Percentiles rank a stretch among this genome's conserved stretches.
phyloP scores from a whole-genome alignment of 495 filamentous ascomycete species.

The Baudoinia panamericana region DNA sequence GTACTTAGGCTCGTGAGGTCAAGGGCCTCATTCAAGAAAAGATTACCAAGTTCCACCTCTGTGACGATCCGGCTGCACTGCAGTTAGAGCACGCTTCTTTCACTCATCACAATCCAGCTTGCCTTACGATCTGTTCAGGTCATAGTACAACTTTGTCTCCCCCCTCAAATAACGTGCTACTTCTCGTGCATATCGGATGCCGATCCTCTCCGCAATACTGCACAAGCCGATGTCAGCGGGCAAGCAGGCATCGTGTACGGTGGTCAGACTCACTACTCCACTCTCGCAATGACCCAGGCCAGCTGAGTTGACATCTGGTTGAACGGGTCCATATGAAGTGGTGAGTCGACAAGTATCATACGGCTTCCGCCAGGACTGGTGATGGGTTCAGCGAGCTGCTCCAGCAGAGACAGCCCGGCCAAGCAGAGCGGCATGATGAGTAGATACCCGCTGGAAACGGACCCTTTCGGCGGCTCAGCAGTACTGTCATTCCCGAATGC shows the following conservation, averaged over 20 bases:
- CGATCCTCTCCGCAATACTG: constrained; percentile 4
- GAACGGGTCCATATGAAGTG: constrained; percentile 5
- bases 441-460: constrained; percentile 1
- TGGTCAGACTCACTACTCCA: too few relatives aligned
- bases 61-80: too few relatives aligned
- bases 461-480: neutral
- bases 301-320: constrained; percentile 8
- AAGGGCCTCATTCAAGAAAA: too few relatives aligned
- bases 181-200: constrained; percentile 4
- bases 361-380: constrained; percentile 11
- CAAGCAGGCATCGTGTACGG: too few relatives aligned
- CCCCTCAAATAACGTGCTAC: constrained; percentile 6
- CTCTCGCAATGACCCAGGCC: constrained; percentile 10
- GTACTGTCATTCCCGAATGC: constrained; percentile 5
- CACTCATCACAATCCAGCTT: too few relatives aligned
- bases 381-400: constrained; percentile 3
- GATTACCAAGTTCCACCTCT: too few relatives aligned
- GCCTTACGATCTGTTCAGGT: constrained; percentile 14
- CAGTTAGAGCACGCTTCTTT: too few relatives aligned
- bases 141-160: constrained; percentile 2
- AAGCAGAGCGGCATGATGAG: constrained; percentile 5
- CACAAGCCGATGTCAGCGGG: too few relatives aligned
- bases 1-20: too few relatives aligned
- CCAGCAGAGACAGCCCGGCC: constrained; percentile 11
- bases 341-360: constrained; percentile 3